Evolutionary conservation across 768 basidiomycete genomes (phyloP).

Genomic region (Scleroderma bovista): DNA sequence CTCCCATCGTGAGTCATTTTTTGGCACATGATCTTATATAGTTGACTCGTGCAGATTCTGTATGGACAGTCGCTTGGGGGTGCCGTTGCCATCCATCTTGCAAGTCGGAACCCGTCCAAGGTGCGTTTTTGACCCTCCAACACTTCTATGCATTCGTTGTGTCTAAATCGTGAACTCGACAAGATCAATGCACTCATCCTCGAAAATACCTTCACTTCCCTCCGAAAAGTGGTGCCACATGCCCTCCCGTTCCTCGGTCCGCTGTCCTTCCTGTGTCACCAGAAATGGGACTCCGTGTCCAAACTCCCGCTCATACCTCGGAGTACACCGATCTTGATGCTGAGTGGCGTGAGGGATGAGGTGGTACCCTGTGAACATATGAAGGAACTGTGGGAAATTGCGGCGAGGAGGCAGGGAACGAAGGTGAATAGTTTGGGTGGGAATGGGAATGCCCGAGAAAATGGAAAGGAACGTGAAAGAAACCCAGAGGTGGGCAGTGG

Average conservation of each 20-base stretch:
- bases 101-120: constrained; percentile 66
- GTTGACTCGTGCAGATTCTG: constrained; percentile 56
- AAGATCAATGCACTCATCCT: constrained; percentile 77
- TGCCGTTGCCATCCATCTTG: constrained; percentile 86
- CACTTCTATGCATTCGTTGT: not conserved
- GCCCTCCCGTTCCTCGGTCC: constrained; percentile 70
- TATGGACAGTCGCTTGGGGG: constrained; percentile 91
- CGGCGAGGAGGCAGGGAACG: constrained; percentile 42
- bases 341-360: constrained; percentile 61
- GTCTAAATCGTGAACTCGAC: not conserved
- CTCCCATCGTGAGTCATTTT: constrained; percentile 52
- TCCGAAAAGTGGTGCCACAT: constrained; percentile 76
- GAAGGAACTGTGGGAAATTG: constrained; percentile 61
- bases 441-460: not conserved
- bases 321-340: constrained; percentile 70
- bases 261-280: constrained; percentile 75
- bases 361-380: constrained; percentile 52
- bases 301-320: constrained; percentile 59
- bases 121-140: constrained; percentile 29
- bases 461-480: constrained; percentile 18
- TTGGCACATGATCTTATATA: too few species aligned
- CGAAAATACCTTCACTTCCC: constrained; percentile 90
- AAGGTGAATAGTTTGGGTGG: not conserved
- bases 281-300: constrained; percentile 80
- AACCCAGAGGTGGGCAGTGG: constrained; percentile 46